These are phyloP conservation scores for Anastatica hierochuntica DNA, from an alignment of 345 rosid species.

Conservation along the genomic window DNA sequence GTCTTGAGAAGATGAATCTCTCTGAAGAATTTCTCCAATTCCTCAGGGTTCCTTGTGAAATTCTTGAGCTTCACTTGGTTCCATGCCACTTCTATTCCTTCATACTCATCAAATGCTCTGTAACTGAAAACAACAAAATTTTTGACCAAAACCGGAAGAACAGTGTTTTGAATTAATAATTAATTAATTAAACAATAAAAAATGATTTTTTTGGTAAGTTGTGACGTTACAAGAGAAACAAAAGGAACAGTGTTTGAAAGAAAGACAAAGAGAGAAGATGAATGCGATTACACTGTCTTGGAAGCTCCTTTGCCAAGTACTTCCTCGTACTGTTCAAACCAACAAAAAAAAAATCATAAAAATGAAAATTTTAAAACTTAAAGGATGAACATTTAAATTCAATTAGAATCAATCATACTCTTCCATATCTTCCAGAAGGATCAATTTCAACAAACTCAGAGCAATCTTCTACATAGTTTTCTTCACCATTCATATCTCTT, in stretches of 20 bases:
- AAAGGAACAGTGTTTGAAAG: no score
- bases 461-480: slow-evolving; percentile 23
- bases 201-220: neutral
- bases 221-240: no score
- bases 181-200: no score
- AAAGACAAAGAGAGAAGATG: slow-evolving; percentile 10
- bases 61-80: slow-evolving; percentile 92
- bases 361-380: neutral
- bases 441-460: slow-evolving; percentile 82
- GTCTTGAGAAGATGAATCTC: slow-evolving; percentile 95
- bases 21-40: slow-evolving; percentile 79
- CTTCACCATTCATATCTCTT: slow-evolving; percentile 20
- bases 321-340: slow-evolving; percentile 64
- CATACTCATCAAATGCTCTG: slow-evolving; percentile 84
- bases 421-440: slow-evolving; percentile 99
- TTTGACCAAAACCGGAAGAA: no score
- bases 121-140: slow-evolving; percentile 32
- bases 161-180: slow-evolving; percentile 6
- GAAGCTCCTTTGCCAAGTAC: slow-evolving; percentile 95
- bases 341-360: neutral
- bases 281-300: slow-evolving; percentile 74
- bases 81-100: slow-evolving; percentile 97
- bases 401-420: slow-evolving; percentile 30
- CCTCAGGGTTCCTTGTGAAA: slow-evolving; percentile 79
- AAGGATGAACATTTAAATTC: neutral